These are phyloP conservation scores for Raffaelea ambrosiae DNA, from an alignment of 2,329 filamentous ascomycete species.

Conservation along the genomic window DNA sequence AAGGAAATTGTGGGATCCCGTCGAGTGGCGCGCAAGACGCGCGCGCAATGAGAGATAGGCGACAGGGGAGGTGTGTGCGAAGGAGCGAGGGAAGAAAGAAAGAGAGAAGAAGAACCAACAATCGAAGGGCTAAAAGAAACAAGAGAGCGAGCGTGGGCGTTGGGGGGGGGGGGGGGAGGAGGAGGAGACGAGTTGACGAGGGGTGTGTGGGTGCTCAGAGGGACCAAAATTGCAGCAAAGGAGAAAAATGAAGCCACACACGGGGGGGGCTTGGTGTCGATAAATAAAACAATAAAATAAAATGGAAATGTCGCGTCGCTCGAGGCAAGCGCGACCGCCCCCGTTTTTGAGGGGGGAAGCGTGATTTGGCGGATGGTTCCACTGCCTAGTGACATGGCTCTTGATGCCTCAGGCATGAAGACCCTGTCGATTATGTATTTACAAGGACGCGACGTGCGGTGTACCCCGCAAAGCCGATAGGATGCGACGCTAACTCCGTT, in stretches of 20 bases:
- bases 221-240: background rate
- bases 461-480: no score
- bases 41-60: background rate
- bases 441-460: background rate
- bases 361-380: conserved; percentile 1
- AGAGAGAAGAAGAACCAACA: no score
- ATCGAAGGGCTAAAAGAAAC: no score
- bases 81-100: no score
- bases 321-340: conserved; percentile 11
- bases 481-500: no score
- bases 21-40: background rate
- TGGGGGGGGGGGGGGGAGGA: background rate
- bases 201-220: background rate
- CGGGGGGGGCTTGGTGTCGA: background rate
- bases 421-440: background rate
- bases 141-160: no score
- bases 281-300: conserved; percentile 6
- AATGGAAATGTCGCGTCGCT: conserved; percentile 14
- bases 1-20: background rate
- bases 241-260: background rate
- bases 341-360: conserved; percentile 6
- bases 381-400: background rate
- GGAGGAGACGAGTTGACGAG: background rate
- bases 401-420: conserved; percentile 10
- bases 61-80: background rate